Conservation (phyloP, 768 basidiomycete species). For the Mycena latifolia region DNA sequence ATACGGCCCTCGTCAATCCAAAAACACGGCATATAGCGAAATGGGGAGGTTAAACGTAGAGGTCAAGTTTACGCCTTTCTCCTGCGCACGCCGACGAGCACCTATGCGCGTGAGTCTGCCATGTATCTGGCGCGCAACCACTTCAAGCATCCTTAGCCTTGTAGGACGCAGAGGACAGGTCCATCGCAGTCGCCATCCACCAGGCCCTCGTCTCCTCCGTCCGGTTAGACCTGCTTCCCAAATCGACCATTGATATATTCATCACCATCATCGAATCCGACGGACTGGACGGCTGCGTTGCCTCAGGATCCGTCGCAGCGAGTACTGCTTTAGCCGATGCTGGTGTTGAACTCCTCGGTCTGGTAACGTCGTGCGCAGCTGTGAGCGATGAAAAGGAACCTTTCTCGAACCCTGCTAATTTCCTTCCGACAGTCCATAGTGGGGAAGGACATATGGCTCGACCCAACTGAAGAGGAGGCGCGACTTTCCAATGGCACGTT, state of each 20-base stretch:
- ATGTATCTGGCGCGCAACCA: constrained; percentile 22
- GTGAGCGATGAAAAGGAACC: constrained; percentile 54
- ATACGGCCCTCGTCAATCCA: constrained; percentile 89
- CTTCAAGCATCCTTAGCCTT: constrained; percentile 38
- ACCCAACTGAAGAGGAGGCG: constrained; percentile 83
- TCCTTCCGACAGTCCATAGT: constrained; percentile 62
- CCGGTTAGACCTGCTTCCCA: constrained; percentile 91
- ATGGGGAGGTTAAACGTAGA: constrained; percentile 93
- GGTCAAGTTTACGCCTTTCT: constrained; percentile 97
- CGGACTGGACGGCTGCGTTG: constrained; percentile 89
- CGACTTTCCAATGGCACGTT: constrained; percentile 70
- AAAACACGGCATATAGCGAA: constrained; percentile 85
- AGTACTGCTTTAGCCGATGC: constrained; percentile 94
- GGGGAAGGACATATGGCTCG: constrained; percentile 75
- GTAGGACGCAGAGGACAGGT: constrained; percentile 95
- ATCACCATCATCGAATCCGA: constrained; percentile 93
- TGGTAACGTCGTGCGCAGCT: constrained; percentile 87
- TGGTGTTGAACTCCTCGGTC: constrained; percentile 90
- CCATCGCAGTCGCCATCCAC: constrained; percentile 84
- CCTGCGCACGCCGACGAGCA: constrained; percentile 79
- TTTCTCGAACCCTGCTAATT: constrained; percentile 8
- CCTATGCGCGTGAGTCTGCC: constrained; percentile 82
- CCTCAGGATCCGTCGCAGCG: constrained; percentile 88
- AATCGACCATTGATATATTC: constrained; percentile 93
- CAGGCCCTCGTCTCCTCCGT: constrained; percentile 89